Base-by-base conservation (phyloP, 345 rosid species). In the Jatropha curcas region DNA sequence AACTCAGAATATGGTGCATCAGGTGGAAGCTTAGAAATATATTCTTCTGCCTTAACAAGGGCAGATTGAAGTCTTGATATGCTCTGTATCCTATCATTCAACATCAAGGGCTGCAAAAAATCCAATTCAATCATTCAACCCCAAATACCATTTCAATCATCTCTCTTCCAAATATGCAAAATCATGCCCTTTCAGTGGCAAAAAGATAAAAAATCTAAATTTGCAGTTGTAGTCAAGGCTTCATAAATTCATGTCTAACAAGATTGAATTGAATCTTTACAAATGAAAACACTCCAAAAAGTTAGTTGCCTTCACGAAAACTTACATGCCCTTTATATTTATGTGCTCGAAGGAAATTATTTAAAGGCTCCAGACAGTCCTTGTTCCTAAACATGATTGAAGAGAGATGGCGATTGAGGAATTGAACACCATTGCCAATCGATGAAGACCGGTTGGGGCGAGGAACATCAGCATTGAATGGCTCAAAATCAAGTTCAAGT, bases 391-490 rank as follows among this genome's bases (percentile, higher is more conserved):
- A 96, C 99, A 96, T 91, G 12, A 52, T 90, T 5, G 99, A 96
- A 22, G 99, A 96, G 10, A 96, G 89, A 77, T 96, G 99, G 60
- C 99, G 94, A 43, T 96, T 96, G 74, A 96, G 94, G 82, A 93
- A 96, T 71, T 93, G 98, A 79, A 96, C 98, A n/a, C 99, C 99
- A 73, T 93, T 93, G 77, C 99, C 99, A 77, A 93, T 93, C 2
- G 96, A 96, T 74, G 98, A 96, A 33, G 99, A 93, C 10, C 97
- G 88, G 34, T 77, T 84, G 66, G 98, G 97, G 46, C 94, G 92
- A 73, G 99, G 99, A 56, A 93, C 82, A 67, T 43, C 66, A 41
- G 98, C 97, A 71, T 96, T 96, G 79, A 96, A 96, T 7, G 98
- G 99, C 79, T 93, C 97, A 72, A 96, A 93, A 80, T 96, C 99